Evolutionary conservation across 306 rosid species (phyloP).

Genomic region (Mimosa pudica): DNA sequence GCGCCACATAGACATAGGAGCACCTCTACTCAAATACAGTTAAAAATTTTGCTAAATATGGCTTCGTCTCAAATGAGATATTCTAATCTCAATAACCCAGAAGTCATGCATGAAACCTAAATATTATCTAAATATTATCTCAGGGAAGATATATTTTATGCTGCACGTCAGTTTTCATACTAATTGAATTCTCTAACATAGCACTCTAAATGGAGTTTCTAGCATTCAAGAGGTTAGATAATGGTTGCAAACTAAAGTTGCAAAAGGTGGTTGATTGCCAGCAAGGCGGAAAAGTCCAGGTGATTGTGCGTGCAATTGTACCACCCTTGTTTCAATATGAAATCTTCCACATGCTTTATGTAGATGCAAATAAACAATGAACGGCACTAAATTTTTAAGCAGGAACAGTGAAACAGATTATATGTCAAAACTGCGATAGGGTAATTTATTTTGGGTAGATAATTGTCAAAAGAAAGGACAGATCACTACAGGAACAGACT

Average conservation of each 20-base stretch:
- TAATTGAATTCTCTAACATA: neutral
- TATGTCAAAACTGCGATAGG: neutral
- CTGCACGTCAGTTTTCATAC: neutral
- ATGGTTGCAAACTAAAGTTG: neutral
- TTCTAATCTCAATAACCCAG: neutral
- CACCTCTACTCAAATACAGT: neutral
- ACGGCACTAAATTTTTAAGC: neutral
- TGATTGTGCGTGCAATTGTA: neutral
- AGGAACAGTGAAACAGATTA: neutral
- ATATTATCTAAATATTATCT: neutral
- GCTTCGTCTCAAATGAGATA: neutral
- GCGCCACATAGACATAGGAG: neutral
- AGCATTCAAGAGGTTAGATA: neutral
- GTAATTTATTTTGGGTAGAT: neutral
- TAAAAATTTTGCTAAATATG: neutral
- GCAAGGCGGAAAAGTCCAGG: neutral
- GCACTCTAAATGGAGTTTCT: neutral
- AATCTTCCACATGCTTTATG: neutral
- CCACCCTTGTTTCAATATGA: neutral
- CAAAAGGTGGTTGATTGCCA: neutral
- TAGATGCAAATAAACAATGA: neutral
- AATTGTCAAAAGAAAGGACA: neutral
- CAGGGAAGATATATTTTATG: neutral
- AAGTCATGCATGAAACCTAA: neutral
- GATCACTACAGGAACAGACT: neutral